These are phyloP conservation scores for Nakazawaea anatomiae DNA, from an alignment of 805 yeast genomes.

Conservation along the genomic window DNA sequence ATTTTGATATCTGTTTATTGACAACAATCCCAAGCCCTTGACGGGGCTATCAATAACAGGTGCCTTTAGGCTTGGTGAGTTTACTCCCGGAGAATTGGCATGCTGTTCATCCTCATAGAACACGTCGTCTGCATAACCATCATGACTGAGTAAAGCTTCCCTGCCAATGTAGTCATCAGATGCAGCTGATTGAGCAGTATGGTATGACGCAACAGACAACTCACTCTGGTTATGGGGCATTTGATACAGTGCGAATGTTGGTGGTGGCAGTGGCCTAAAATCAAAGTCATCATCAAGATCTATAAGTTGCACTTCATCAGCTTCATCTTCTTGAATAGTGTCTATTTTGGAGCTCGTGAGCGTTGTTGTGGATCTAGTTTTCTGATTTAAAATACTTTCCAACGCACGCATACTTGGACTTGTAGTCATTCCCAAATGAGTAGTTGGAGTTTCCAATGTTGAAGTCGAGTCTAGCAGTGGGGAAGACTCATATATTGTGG, in stretches of 20 bases:
- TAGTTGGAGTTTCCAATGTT: slow-evolving; percentile 24
- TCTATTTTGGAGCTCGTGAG: slow-evolving; percentile 9
- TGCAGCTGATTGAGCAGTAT: slow-evolving; percentile 23
- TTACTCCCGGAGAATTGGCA: slow-evolving; percentile 1
- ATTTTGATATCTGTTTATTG: background rate
- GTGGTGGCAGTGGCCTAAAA: background rate
- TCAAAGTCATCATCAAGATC: background rate
- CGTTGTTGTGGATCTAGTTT: slow-evolving; percentile 15
- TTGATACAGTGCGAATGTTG: too few species aligned
- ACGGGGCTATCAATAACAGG: background rate
- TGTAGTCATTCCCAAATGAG: slow-evolving; percentile 22
- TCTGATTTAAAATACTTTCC: slow-evolving; percentile 24
- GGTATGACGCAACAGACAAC: slow-evolving; percentile 22
- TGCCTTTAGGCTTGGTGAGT: background rate
- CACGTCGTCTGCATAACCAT: background rate
- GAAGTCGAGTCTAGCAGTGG: background rate
- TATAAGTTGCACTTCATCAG: background rate
- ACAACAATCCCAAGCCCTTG: slow-evolving; percentile 1
- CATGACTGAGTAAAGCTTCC: background rate
- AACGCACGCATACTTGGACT: slow-evolving; percentile 31
- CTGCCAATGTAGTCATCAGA: slow-evolving; percentile 3
- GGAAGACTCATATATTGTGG: background rate
- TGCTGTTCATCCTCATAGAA: background rate
- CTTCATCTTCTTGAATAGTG: slow-evolving; percentile 12
- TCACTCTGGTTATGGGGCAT: slow-evolving; percentile 5